Base-by-base conservation (phyloP, 345 rosid species). In the Camelina laxa region DNA sequence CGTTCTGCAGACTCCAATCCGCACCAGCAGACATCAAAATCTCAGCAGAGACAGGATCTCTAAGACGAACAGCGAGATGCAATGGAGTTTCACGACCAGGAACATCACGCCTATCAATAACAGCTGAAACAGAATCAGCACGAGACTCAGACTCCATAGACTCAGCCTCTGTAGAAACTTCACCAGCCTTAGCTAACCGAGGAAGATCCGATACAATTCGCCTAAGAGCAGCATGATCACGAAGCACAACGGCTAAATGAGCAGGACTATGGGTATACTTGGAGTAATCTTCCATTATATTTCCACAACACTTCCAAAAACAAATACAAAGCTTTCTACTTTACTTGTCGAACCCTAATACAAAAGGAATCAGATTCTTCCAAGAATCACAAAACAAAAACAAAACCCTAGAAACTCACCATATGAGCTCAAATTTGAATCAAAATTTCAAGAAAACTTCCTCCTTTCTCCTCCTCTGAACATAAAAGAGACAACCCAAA, bases 1-100 rank as follows among this genome's bases (percentile, higher is more conserved):
- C 99, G 78, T 96, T 96, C 81, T 92, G 99, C 71, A 96, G 85
- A 72, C 97, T 92, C 99, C 98, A 92, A 81, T 96, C 99, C 1
- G 96, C 99, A 65, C 98, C 98, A 31, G 97, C 91, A 0, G 88
- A 80, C 98, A 92, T 91, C 75, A 95, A 61, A 77, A 95, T 88
- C 84, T 95, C 98, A 1, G 96, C 96, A 5, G 97, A 86, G 14
- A 79, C 73, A 3, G 87, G 91, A 17, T 95, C 99, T 27, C 93
- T 75, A 67, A 90, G 77, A 62, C 89, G 89, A n/a, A 95, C 98
- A 7, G 99, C 98, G 17, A 95, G 92, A 74, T 95, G 99, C 80
- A 95, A 83, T n/a, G 98, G 96, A 30, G 99, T 95, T 80, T 95
- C 99, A 9, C 99, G 89, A 20, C 87, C 89, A 27, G 93, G 96